Percentiles rank a stretch among this genome's conserved stretches.
These are phyloP conservation scores for Fusarium paranaense DNA, from an alignment of 2,329 filamentous ascomycete genomes.

Conservation along the genomic window DNA sequence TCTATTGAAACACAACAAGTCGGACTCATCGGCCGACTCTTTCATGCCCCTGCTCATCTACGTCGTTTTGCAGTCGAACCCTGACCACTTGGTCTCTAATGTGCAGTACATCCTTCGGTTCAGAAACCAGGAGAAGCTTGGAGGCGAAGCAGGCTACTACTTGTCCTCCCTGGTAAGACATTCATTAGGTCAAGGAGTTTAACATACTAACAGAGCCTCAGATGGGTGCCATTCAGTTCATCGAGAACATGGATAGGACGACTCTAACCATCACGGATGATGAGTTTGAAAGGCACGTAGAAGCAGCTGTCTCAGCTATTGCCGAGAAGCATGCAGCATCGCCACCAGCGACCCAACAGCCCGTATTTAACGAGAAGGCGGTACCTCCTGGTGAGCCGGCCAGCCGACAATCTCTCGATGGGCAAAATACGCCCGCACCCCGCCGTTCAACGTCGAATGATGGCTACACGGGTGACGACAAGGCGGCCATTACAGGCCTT, in stretches of 20 bases:
- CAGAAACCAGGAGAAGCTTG: slow-evolving; percentile 95
- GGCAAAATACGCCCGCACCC: slow-evolving; percentile 52
- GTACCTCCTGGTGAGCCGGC: slow-evolving; percentile 46
- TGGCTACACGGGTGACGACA: slow-evolving; percentile 72
- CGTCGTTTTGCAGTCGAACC: slow-evolving; percentile 93
- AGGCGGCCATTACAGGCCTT: slow-evolving; percentile 84
- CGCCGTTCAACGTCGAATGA: slow-evolving; percentile 68
- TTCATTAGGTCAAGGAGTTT: not conserved
- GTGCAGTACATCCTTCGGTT: slow-evolving; percentile 98
- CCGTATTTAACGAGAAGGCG: slow-evolving; percentile 59
- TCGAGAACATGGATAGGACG: slow-evolving; percentile 95
- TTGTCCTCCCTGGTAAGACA: slow-evolving; percentile 85
- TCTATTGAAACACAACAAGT: slow-evolving; percentile 89
- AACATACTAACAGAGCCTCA: slow-evolving; percentile 46
- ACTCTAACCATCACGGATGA: slow-evolving; percentile 93
- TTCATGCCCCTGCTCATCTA: slow-evolving; percentile 97
- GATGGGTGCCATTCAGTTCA: slow-evolving; percentile 95
- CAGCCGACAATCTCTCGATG: slow-evolving; percentile 57
- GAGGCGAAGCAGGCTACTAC: slow-evolving; percentile 98
- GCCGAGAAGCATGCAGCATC: slow-evolving; percentile 82
- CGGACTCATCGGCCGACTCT: slow-evolving; percentile 94
- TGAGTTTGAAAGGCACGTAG: slow-evolving; percentile 96
- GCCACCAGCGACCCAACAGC: slow-evolving; percentile 54
- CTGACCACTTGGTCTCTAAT: slow-evolving; percentile 95
- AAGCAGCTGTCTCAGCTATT: slow-evolving; percentile 93